These are phyloP conservation scores for Lecanicillium sp. DNA, from an alignment of 2,329 filamentous ascomycete species.

Conservation along the genomic window DNA sequence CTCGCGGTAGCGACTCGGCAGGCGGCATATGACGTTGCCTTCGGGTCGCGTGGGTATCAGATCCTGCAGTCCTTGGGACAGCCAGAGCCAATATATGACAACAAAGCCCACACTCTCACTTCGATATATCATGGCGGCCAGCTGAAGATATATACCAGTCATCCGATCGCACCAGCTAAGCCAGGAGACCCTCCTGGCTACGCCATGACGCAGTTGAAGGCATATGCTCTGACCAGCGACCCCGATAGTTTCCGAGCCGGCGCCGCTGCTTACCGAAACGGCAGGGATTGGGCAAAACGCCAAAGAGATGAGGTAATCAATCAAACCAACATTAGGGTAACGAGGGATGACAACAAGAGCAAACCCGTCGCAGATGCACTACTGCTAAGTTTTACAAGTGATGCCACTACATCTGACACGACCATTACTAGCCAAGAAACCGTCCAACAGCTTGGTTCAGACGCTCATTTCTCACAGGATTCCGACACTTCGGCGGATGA, in stretches of 20 bases:
- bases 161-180: constrained; percentile 20
- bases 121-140: constrained; percentile 27
- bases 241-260: constrained; percentile 24
- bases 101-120: constrained; percentile 27
- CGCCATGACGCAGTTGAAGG: constrained; percentile 27
- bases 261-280: constrained; percentile 29
- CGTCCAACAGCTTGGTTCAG: neutral
- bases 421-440: constrained; percentile 1
- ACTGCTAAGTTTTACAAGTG: neutral
- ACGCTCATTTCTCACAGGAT: neutral
- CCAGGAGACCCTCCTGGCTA: constrained; percentile 24
- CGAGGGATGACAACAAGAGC: neutral
- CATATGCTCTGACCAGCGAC: constrained; percentile 19
- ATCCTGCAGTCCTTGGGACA: constrained; percentile 23
- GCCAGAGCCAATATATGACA: constrained; percentile 23
- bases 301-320: constrained; percentile 26
- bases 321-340: constrained; percentile 17
- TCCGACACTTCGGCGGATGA: constrained; percentile 5
- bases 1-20: constrained; percentile 22
- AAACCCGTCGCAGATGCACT: too few relatives aligned
- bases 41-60: constrained; percentile 24
- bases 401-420: neutral
- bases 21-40: constrained; percentile 26
- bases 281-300: constrained; percentile 27
- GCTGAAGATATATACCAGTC: constrained; percentile 27